Evolutionary conservation across 371 early-diverging fungal species (phyloP).

Genomic region (Apophysomyces variabilis): DNA sequence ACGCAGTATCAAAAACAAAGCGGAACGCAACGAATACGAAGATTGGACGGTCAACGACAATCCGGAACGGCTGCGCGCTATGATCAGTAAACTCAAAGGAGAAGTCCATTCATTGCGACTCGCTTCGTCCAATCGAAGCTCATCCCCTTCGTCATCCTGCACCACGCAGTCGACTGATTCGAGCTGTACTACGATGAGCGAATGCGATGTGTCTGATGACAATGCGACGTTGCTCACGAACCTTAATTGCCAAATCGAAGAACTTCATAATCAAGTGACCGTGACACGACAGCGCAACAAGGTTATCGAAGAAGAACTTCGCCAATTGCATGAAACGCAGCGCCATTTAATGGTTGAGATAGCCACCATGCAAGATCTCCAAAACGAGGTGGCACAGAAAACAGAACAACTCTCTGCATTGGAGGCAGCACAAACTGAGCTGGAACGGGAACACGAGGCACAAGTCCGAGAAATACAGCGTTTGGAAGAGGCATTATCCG

Average conservation of each 20-base stretch:
- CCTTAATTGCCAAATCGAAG: conserved; percentile 21
- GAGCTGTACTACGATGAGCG: conserved; percentile 1
- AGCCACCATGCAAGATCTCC: conserved; percentile 7
- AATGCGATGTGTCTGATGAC: background rate
- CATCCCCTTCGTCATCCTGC: conserved; percentile 1
- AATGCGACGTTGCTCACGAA: background rate
- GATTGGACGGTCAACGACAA: conserved; percentile 55
- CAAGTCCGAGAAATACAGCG: background rate
- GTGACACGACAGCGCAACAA: conserved; percentile 27
- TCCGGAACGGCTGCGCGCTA: conserved; percentile 48
- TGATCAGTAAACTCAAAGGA: conserved; percentile 46
- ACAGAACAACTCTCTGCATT: conserved; percentile 5
- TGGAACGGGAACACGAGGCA: background rate
- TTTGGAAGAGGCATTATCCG: conserved; percentile 1
- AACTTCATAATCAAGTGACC: conserved; percentile 27
- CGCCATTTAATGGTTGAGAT: background rate
- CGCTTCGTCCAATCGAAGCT: background rate
- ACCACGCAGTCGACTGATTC: conserved; percentile 4
- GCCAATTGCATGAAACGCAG: background rate
- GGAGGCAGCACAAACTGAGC: conserved; percentile 3
- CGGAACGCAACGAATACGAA: conserved; percentile 58
- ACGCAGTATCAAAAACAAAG: conserved; percentile 74
- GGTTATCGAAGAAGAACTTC: conserved; percentile 23
- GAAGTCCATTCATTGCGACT: conserved; percentile 42
- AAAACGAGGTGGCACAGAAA: conserved; percentile 2